A percentile compares a stretch with the other conserved stretches of the same genome.
phyloP scores from a whole-genome alignment of 805 yeast genomes.

The Zygosaccharomyces lentus region DNA sequence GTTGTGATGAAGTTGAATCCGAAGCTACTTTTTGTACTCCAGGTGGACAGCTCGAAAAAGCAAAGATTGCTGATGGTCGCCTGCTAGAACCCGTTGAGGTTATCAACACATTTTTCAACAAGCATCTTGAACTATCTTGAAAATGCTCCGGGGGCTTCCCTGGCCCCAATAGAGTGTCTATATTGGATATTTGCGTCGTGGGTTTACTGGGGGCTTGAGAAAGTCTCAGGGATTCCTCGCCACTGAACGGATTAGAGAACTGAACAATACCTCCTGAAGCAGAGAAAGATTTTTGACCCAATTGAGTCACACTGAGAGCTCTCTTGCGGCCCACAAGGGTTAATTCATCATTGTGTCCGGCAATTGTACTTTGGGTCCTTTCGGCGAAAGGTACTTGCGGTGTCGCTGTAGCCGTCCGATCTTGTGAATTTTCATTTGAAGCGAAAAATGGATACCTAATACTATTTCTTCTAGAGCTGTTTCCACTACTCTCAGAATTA shows the following conservation, averaged over 20 bases:
- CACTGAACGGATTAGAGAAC: constrained; percentile 4
- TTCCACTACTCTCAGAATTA: constrained; percentile 10
- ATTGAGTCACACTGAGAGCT: neutral
- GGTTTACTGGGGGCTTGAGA: constrained; percentile 10
- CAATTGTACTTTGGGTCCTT: constrained; percentile 3
- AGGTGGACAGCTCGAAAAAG: neutral
- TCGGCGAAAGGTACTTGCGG: constrained; percentile 1
- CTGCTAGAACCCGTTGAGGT: constrained; percentile 13
- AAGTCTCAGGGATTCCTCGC: constrained; percentile 8
- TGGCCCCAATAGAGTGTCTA: constrained; percentile 12
- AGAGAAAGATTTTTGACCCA: neutral
- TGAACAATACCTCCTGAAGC: constrained; percentile 2
- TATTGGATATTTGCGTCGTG: constrained; percentile 19
- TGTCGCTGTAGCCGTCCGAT: constrained; percentile 2
- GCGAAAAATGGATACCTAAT: constrained; percentile 6
- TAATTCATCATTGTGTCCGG: neutral
- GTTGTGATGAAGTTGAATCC: neutral
- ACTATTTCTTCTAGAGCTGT: constrained; percentile 14
- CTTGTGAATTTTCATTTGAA: constrained; percentile 5
- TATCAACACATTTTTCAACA: constrained; percentile 18
- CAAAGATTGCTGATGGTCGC: constrained; percentile 15
- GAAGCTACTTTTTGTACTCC: neutral
- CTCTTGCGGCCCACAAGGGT: constrained; percentile 5
- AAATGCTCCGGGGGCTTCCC: constrained; percentile 10
- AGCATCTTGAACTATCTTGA: constrained; percentile 17